A percentile compares a stretch with the other conserved stretches of the same genome.
phyloP scores from a whole-genome alignment of 129 eudicot genomes.

The Smallanthus sonchifolius region DNA sequence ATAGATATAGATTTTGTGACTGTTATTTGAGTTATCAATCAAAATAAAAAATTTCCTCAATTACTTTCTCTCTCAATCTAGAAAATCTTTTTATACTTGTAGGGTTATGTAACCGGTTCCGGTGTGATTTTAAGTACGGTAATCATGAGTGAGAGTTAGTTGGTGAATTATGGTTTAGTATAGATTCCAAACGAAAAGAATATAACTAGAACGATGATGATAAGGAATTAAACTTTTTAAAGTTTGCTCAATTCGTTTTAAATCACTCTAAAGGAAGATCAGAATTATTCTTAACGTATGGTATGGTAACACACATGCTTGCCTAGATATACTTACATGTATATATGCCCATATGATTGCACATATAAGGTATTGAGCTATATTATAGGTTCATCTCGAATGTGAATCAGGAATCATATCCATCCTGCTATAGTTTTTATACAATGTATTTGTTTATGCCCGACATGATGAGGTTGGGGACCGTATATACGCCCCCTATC shows the following conservation, averaged over 20 bases:
- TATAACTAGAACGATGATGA: neutral
- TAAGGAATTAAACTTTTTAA: neutral
- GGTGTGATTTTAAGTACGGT: neutral
- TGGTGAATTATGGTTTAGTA: neutral
- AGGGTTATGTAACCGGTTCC: too few relatives aligned
- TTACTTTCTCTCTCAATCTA: too few relatives aligned
- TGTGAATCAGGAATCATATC: neutral
- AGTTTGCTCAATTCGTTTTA: neutral
- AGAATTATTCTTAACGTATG: neutral
- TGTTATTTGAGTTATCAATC: too few relatives aligned
- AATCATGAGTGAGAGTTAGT: neutral
- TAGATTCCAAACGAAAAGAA: neutral
- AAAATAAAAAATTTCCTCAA: too few relatives aligned
- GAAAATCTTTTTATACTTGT: too few relatives aligned
- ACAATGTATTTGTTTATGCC: neutral
- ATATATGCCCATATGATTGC: neutral
- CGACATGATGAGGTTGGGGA: neutral
- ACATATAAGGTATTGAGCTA: neutral
- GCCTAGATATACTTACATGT: neutral
- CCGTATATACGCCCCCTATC: neutral
- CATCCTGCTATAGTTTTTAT: neutral
- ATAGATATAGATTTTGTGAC: too few relatives aligned
- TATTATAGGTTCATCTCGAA: neutral
- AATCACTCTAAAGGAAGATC: neutral
- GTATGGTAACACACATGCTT: neutral